Conservation (phyloP, 768 basidiomycete species). For the Phaeolepiota aurea region DNA sequence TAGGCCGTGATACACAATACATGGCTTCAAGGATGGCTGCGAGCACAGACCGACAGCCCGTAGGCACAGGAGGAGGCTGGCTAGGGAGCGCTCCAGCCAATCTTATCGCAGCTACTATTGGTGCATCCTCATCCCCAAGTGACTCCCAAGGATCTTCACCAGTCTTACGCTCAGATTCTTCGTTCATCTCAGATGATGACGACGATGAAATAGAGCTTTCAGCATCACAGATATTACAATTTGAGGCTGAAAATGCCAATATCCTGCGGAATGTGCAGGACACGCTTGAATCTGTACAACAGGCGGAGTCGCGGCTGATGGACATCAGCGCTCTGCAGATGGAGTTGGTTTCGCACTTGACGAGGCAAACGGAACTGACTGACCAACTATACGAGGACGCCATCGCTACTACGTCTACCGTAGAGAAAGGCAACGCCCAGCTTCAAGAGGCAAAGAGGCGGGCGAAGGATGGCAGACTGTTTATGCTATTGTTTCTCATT, state of each 20-base stretch:
- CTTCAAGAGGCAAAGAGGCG: constrained; percentile 83
- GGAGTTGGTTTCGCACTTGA: constrained; percentile 83
- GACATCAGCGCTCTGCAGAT: constrained; percentile 93
- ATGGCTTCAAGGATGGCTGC: constrained; percentile 24
- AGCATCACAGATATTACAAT: constrained; percentile 83
- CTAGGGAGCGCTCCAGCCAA: constrained; percentile 50
- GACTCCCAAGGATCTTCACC: constrained; percentile 21
- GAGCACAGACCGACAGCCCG: constrained; percentile 12
- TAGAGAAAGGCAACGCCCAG: constrained; percentile 87
- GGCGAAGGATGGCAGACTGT: constrained; percentile 81
- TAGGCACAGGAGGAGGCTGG: constrained; percentile 37
- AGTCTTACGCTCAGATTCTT: constrained; percentile 17
- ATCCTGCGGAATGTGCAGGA: constrained; percentile 81
- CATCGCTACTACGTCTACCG: constrained; percentile 74
- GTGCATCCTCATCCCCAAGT: constrained; percentile 20
- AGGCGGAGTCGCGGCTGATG: constrained; percentile 84
- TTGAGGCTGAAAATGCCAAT: constrained; percentile 85
- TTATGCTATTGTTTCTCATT: constrained; percentile 85
- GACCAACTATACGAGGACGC: constrained; percentile 95
- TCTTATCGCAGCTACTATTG: constrained; percentile 55
- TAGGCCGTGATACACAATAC: constrained; percentile 51
- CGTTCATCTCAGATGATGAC: constrained; percentile 47
- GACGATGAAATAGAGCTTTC: constrained; percentile 80
- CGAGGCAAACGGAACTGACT: constrained; percentile 84
- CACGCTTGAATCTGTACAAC: constrained; percentile 81